Conservation (phyloP, 805 yeast species). For the Torulaspora quercuum region DNA sequence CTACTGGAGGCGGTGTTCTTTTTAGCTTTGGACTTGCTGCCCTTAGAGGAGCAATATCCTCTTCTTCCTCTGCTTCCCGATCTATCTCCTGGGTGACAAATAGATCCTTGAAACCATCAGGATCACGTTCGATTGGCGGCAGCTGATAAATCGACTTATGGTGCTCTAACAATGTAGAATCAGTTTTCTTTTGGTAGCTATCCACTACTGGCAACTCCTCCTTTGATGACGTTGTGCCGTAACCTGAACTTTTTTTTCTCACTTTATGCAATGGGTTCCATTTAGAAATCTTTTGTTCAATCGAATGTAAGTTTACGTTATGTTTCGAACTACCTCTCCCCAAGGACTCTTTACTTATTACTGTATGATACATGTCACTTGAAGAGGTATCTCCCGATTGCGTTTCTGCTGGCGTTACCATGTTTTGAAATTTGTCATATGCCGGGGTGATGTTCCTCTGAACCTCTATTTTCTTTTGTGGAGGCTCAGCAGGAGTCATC, state of each 20-base stretch:
- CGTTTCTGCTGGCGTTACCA: conserved; percentile 15
- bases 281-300: conserved; percentile 31
- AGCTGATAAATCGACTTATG: conserved; percentile 18
- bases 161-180: conserved; percentile 2
- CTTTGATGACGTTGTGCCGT: conserved; percentile 6
- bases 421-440: conserved; percentile 29
- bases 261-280: conserved; percentile 33
- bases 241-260: conserved; percentile 25
- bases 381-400: conserved; percentile 8
- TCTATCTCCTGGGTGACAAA: conserved; percentile 23
- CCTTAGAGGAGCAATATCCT: background rate
- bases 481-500: background rate
- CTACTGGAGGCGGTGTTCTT: conserved; percentile 5
- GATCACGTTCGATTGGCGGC: conserved; percentile 27
- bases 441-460: conserved; percentile 23
- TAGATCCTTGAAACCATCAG: conserved; percentile 13
- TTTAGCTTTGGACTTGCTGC: background rate
- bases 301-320: conserved; percentile 20
- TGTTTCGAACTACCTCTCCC: conserved; percentile 18
- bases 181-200: background rate
- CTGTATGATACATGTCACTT: conserved; percentile 24
- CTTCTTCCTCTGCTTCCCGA: conserved; percentile 9
- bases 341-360: conserved; percentile 25
- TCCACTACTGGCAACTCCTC: conserved; percentile 1
- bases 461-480: conserved; percentile 1